These are phyloP conservation scores for Serendipita sp. DNA, from an alignment of 768 basidiomycete genomes.

Conservation along the genomic window DNA sequence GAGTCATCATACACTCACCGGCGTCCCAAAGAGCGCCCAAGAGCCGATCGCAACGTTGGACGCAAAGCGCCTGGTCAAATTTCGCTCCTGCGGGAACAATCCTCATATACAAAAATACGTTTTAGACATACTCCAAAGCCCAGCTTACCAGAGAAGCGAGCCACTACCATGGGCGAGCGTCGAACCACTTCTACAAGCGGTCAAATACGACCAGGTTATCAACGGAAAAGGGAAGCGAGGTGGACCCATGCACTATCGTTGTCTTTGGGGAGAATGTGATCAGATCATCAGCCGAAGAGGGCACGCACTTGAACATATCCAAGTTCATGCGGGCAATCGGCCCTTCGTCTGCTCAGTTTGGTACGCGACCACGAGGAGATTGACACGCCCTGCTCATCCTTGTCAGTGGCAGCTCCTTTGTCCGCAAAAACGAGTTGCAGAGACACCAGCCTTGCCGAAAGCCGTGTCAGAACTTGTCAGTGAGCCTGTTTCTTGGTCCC, in stretches of 20 bases:
- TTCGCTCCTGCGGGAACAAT: background rate
- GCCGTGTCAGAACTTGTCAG: background rate
- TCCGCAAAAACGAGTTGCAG: background rate
- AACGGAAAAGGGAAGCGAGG: background rate
- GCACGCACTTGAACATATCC: background rate
- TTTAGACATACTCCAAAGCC: background rate
- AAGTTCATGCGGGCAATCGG: background rate
- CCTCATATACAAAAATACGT: background rate
- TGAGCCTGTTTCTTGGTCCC: no score
- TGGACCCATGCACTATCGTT: background rate
- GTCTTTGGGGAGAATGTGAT: background rate
- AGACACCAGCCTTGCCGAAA: background rate
- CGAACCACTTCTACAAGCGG: background rate
- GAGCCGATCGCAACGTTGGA: no score
- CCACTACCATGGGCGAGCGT: background rate
- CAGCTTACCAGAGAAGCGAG: background rate
- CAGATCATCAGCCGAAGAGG: background rate
- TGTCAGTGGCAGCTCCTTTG: background rate
- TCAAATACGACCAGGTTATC: background rate
- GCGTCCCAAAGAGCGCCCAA: no score
- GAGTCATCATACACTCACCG: no score
- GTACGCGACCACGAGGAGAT: background rate
- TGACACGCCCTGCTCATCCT: background rate
- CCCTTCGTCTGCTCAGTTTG: background rate
- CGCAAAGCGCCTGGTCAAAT: no score